Conservation (phyloP, 2,329 filamentous ascomycete species). For the Trichoderma citrinoviride region DNA sequence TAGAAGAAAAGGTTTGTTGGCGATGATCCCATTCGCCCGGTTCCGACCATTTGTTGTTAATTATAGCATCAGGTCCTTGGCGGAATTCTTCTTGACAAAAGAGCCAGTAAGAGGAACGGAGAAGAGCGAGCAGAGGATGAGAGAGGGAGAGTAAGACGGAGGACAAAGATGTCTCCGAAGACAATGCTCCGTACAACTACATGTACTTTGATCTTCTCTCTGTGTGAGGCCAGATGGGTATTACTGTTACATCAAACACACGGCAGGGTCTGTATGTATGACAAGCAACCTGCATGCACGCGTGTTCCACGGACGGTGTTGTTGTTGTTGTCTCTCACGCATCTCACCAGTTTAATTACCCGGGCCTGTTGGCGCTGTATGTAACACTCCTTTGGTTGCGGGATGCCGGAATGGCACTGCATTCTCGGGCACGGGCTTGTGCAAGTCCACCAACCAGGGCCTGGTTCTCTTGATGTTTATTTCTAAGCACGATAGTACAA, state of each 20-base stretch:
- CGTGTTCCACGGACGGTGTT: no score
- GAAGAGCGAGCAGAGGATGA: background rate
- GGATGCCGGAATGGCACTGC: background rate
- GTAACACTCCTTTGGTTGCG: background rate
- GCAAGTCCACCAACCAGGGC: constrained; percentile 6
- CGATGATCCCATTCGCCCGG: background rate
- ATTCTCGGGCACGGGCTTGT: background rate
- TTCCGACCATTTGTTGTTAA: background rate
- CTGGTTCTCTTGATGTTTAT: background rate
- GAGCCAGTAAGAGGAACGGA: background rate
- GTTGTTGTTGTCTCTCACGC: no score
- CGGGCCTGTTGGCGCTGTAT: background rate
- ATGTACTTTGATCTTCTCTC: no score
- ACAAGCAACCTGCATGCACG: no score
- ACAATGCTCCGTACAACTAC: no score
- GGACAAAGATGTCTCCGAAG: background rate
- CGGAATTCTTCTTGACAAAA: background rate
- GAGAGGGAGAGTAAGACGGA: background rate
- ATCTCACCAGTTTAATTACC: constrained; percentile 6
- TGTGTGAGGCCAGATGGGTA: no score
- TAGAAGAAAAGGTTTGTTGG: background rate
- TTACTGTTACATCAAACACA: no score
- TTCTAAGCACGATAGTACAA: background rate
- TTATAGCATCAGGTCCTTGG: constrained; percentile 1
- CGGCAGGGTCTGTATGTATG: no score